phyloP scores from a whole-genome alignment of 2,329 filamentous ascomycete species.

The Stemphylium beticola region DNA sequence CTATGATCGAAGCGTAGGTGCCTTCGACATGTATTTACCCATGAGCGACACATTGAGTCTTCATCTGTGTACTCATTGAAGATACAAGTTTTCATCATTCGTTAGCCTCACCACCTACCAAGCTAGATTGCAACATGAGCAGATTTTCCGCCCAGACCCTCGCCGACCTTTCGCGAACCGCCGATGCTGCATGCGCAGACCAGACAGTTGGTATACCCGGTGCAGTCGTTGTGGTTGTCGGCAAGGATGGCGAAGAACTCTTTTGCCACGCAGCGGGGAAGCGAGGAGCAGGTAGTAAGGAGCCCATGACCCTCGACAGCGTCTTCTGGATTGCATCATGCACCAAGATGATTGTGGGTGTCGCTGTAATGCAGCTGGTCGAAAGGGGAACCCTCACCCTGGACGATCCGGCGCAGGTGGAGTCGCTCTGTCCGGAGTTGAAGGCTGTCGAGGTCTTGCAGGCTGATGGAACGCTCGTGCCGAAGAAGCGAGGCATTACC shows the following conservation, averaged over 20 bases:
- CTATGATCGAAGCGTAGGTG: neutral
- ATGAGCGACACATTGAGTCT: neutral
- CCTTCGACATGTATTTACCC: neutral
- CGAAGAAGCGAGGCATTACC: neutral
- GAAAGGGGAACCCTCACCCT: neutral
- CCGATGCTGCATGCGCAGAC: neutral
- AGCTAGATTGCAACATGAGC: neutral
- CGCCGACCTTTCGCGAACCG: neutral
- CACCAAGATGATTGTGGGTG: neutral
- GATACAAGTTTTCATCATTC: neutral
- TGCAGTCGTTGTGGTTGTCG: neutral
- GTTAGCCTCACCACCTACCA: neutral
- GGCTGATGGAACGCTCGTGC: neutral
- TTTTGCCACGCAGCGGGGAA: neutral
- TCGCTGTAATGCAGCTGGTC: neutral
- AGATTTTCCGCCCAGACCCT: neutral
- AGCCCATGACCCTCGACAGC: constrained; percentile 1
- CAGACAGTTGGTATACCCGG: neutral
- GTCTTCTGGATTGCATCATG: constrained; percentile 2
- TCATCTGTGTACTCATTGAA: neutral
- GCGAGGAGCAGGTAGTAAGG: neutral
- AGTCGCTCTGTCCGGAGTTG: neutral
- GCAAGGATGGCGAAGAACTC: constrained; percentile 2
- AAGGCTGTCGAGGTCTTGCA: neutral
- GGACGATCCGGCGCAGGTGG: neutral